Conservation (phyloP, 805 yeast species). For the Yamadazyma akitaensis region DNA sequence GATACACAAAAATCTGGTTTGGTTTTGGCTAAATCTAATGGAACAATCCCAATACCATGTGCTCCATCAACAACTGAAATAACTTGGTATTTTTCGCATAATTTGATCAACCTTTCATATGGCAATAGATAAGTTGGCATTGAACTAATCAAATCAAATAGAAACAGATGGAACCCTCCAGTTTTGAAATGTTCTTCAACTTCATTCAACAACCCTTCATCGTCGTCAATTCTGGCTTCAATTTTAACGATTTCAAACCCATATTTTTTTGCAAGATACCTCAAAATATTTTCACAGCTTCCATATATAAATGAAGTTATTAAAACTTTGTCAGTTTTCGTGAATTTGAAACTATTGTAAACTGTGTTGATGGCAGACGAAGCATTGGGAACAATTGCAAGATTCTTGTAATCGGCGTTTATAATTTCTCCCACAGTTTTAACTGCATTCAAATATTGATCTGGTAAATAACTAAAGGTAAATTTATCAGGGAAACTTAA, state of each 20-base stretch:
- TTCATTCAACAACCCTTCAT: conserved; percentile 26
- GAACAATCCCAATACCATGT: conserved; percentile 58
- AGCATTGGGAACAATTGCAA: conserved; percentile 59
- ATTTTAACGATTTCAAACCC: conserved; percentile 33
- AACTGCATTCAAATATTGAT: conserved; percentile 32
- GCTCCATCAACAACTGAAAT: conserved; percentile 70
- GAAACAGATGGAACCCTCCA: conserved; percentile 35
- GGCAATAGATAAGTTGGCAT: conserved; percentile 65
- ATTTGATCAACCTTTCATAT: conserved; percentile 41
- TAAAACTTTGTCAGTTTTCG: conserved; percentile 50
- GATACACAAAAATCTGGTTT: conserved; percentile 60
- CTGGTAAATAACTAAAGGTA: conserved; percentile 23
- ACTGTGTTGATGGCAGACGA: conserved; percentile 58
- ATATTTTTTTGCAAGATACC: conserved; percentile 32
- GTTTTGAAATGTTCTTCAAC: conserved; percentile 21
- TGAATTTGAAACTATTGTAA: conserved; percentile 51
- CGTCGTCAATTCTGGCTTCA: conserved; percentile 35
- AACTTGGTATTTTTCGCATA: conserved; percentile 46
- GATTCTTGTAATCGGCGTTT: conserved; percentile 42
- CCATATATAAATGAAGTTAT: conserved; percentile 50
- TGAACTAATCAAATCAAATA: conserved; percentile 59
- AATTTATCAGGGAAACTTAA: conserved; percentile 47
- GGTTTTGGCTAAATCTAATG: conserved; percentile 37
- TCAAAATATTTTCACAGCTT: conserved; percentile 52
- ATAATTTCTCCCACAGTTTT: conserved; percentile 37